Base-by-base conservation (phyloP, 169 alveolate species). In the Cryptosporidium meleagridis region DNA sequence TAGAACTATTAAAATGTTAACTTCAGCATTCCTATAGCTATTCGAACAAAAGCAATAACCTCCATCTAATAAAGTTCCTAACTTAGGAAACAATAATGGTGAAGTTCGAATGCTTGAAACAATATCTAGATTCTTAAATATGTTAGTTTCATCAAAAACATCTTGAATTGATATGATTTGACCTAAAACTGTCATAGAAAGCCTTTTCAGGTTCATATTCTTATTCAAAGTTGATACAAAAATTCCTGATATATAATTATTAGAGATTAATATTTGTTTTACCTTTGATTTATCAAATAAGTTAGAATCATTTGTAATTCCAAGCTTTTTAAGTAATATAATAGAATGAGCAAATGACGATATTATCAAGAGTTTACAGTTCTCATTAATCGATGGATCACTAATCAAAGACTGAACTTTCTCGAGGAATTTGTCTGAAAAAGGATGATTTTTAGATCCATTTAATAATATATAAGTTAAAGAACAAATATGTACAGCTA, bases 171-270 rank as follows among this genome's bases (percentile, higher is more conserved):
- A 73, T 5, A 73, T 33, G 7, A 73, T 52, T 23, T 73, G 71
- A 1, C 86, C 86, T 14, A 73, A 53, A 55, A 73, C 52, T 14
- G 12, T 18, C 23, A 73, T 33, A 14, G 86, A 73, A 14, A 73
- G 70, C 33, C 31, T 73, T 35, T 59, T 73, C n/a, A 55, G 16
- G 10, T 59, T 29, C 23, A 26, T 14, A 3, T 70, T 73, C 37
- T 73, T 73, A 31, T 41, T 59, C n/a, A 73, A 73, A 29, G 86
- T 23, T 18, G 86, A 73, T 18, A 58, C 44, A 52, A 73, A 35
- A 16, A 73, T 18, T 18, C 52, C 29, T 18, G 70, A 73, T 1
- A 55, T 21, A 59, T 73, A 0, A 31, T 33, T 33, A 33, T 58
- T 52, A 21, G 41, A 55, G 23, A 73, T 31, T 16, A 65, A 33